Percentiles rank a stretch among this genome's conserved stretches.
phyloP scores from a whole-genome alignment of 148 eudicot genomes.

The Amaranthus cruentus region DNA sequence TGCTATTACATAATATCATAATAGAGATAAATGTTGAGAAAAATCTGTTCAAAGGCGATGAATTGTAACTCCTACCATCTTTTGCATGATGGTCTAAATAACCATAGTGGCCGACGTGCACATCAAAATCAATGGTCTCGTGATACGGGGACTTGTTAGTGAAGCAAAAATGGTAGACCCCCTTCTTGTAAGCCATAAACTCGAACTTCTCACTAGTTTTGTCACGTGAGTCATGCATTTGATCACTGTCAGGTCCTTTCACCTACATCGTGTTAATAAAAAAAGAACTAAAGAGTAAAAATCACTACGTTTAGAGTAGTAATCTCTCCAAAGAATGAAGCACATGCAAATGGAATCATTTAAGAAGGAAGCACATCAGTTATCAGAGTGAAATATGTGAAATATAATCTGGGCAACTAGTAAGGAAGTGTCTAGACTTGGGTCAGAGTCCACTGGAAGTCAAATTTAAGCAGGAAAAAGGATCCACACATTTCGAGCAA shows the following conservation, averaged over 20 bases:
- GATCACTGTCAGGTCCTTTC: conserved; percentile 66
- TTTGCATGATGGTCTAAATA: conserved; percentile 65
- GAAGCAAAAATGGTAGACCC: conserved; percentile 65
- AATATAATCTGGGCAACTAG: not conserved
- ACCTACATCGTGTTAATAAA: conserved; percentile 38
- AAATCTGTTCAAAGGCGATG: not conserved
- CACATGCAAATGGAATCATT: not conserved
- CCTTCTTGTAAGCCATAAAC: conserved; percentile 53
- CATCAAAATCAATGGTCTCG: conserved; percentile 77
- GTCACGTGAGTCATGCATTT: conserved; percentile 44
- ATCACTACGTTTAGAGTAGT: not conserved
- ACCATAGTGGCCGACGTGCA: conserved; percentile 52
- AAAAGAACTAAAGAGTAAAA: not conserved
- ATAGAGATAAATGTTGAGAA: not conserved
- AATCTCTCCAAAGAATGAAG: conserved; percentile 1
- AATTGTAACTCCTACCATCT: conserved; percentile 42
- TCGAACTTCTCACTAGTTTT: conserved; percentile 62
- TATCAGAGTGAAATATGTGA: not conserved
- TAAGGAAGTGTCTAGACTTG: not conserved
- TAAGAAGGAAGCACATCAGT: not conserved
- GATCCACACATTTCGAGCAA: not conserved
- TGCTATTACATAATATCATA: not conserved
- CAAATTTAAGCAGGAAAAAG: not conserved
- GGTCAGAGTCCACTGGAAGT: not conserved
- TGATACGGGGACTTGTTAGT: conserved; percentile 70